These are phyloP conservation scores for Suhomyces anneliseae DNA, from an alignment of 1,139 yeast genomes.

Conservation along the genomic window DNA sequence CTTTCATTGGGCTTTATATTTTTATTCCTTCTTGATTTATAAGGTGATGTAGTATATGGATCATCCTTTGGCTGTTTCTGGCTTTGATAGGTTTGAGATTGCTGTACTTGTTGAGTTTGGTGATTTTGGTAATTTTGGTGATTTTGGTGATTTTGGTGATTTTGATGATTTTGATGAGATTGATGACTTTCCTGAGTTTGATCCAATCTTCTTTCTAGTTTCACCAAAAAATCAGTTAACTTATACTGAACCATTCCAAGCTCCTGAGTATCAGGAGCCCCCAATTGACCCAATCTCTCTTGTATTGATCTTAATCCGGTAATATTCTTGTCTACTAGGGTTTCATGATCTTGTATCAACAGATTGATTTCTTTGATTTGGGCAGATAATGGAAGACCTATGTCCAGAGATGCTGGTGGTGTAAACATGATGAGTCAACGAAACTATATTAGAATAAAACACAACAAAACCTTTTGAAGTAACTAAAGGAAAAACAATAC, in stretches of 20 bases:
- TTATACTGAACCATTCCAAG: slow-evolving; percentile 7
- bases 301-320: slow-evolving; percentile 7
- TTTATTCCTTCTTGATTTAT: background rate
- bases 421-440: background rate
- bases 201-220: slow-evolving; percentile 6
- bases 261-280: background rate
- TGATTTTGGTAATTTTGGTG: too few species aligned
- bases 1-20: slow-evolving; percentile 1
- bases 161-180: too few species aligned
- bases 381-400: background rate
- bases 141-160: too few species aligned
- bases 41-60: slow-evolving; percentile 1
- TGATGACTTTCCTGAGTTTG: background rate
- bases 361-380: slow-evolving; percentile 14
- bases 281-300: slow-evolving; percentile 1
- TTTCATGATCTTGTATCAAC: slow-evolving; percentile 14
- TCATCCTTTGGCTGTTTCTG: slow-evolving; percentile 1
- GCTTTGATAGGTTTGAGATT: background rate
- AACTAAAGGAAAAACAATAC: too few species aligned
- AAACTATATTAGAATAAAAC: background rate
- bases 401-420: slow-evolving; percentile 3
- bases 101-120: too few species aligned
- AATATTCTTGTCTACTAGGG: slow-evolving; percentile 10
- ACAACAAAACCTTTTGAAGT: too few species aligned
- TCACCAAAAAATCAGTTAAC: slow-evolving; percentile 9